Conservation (phyloP, 2,329 filamentous ascomycete species). For the Colletotrichum paranaense region DNA sequence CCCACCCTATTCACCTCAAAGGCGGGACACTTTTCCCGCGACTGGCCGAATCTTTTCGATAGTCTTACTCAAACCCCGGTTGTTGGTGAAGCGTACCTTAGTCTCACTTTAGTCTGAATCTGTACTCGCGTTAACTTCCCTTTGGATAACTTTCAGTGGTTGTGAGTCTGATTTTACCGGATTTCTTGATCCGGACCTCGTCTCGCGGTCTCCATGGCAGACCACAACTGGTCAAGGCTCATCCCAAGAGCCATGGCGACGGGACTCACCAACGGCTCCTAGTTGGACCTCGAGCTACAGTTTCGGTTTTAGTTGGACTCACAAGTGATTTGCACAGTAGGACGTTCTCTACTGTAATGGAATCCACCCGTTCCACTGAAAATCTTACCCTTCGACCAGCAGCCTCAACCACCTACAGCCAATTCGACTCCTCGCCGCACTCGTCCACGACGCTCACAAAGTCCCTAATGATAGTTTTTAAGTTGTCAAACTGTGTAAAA, state of each 20-base stretch:
- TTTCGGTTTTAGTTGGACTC: background rate
- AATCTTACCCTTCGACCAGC: background rate
- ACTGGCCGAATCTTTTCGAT: background rate
- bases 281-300: background rate
- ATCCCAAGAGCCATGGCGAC: background rate
- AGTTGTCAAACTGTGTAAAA: background rate
- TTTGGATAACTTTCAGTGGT: background rate
- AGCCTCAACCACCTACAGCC: background rate
- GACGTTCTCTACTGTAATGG: background rate
- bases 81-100: background rate
- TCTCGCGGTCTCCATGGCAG: background rate
- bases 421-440: conserved; percentile 1
- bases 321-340: background rate
- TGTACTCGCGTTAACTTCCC: background rate
- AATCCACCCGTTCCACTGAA: background rate
- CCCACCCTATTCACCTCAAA: background rate
- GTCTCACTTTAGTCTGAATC: background rate
- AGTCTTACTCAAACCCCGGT: background rate
- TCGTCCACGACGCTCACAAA: background rate
- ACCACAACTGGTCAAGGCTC: background rate
- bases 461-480: background rate
- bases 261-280: background rate
- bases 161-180: background rate
- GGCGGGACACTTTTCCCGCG: background rate
- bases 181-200: background rate